Evolutionary conservation across 495 filamentous ascomycete species (phyloP), one percentile per base, ranked within the genome.

Genomic region (Aspergillus nidulans): DNA sequence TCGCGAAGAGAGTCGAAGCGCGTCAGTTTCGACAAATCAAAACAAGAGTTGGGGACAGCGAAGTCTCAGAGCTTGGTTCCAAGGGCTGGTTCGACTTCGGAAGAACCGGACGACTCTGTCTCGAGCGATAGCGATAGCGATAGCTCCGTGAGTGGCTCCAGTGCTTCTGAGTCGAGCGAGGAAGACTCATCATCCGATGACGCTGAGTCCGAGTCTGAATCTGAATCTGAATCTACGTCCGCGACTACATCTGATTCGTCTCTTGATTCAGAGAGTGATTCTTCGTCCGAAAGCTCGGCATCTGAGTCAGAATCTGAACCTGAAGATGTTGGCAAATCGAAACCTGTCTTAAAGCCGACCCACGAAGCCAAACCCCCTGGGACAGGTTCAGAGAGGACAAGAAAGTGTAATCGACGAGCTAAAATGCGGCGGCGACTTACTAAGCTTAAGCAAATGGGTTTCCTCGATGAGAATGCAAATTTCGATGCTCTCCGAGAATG

Each of bases 391-490:
- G 34, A 59, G 9, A 56, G 60, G 43, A 88, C 85, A 1, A 75
- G 74, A 42, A 71, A 73, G 20, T 78, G 78, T 53, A 88, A 88
- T 56, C 63, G 69, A 10, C 74, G 85, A 32, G 73, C 72, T 50
- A 77, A 74, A 53, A 61, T 79, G 28, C 65, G 72, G 36, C 77
- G 75, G 39, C 70, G 63, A 43, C 65, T 85, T 0, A 65, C 62
- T 5, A 74, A 74, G 41, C 67, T 85, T 1, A 81, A 83, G 49
- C 60, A 75, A 21, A 60, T 78, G 15, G 81, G 79, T 4, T 54
- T 76, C 12, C 59, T 86, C 2, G 74, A 77, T 3, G 45, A 66
- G 19, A 62, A 74, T 24, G 81, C 81, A 20, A 78, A 74, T 21
- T 69, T 79, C 43, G 57, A 60, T 12, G 76, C 81, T 21, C 64